Base-by-base conservation (phyloP, 2,329 filamentous ascomycete genomes). In the Pestalotiopsis sp. region DNA sequence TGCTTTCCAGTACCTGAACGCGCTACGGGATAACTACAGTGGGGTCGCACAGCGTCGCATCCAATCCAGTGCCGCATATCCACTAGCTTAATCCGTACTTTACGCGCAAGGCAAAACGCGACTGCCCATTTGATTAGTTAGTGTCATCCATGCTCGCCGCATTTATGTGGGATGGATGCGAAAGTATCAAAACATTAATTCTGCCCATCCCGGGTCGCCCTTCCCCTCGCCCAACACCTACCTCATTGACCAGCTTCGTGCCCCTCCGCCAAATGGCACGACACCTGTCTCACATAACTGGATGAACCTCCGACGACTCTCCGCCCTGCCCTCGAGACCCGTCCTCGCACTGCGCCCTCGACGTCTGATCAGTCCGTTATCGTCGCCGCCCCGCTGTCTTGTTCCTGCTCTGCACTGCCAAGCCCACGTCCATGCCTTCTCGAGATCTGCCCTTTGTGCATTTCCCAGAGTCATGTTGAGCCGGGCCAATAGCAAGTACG, bases 401-500 rank as follows among this genome's bases (percentile, higher is more conserved):
- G 30, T 35, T 59, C 24, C 40, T 30, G 9, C 57, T 61, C 22
- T 20, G 17, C 64, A 14, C 9, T 57, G 44, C 35, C 64, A 58
- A 63, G 35, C 62, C 44, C 66, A 44, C 66, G 48, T 64, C 65
- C 65, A 68, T 65, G 68, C 70, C 38, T 64, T 64, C 64, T 70
- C 69, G 40, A 63, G 65, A 1, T 66, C 61, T 58, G 24, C 39
- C 57, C 48, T 60, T 11, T 48, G 56, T 44, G 56, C 10, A 17
- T 68, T 68, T 64, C 64, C 68, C 61, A 68, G 68, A 68, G 68
- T 59, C 57, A 78, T 78, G 76, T 71, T 78, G 59, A 59, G 70
- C 40, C 73, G 71, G 68, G 75, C 76, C 20, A 73, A 70, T 35
- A 73, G 75, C 55, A 73, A 67, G 11, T 82, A 78, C 70, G 75